These are phyloP conservation scores for Fusarium liriodendri DNA, from an alignment of 2,329 filamentous ascomycete genomes.

Conservation along the genomic window DNA sequence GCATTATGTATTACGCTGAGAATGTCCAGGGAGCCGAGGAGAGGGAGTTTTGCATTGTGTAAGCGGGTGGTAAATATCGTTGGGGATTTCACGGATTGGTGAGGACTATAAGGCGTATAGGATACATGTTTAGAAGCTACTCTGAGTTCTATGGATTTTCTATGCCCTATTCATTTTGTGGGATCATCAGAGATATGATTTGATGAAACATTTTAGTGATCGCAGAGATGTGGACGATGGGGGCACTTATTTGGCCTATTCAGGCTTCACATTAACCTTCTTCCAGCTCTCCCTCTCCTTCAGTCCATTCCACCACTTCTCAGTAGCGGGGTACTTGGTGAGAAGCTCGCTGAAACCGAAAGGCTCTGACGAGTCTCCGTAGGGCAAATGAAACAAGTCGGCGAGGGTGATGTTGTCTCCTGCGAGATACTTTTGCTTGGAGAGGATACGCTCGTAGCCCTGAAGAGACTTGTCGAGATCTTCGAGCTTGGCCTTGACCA, in stretches of 20 bases:
- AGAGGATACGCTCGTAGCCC: constrained; percentile 7
- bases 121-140: not conserved
- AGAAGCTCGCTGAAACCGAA: not conserved
- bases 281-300: constrained; percentile 12
- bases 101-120: not conserved
- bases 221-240: not conserved
- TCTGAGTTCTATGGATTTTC: not conserved
- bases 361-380: not conserved
- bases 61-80: not conserved
- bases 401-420: not conserved
- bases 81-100: rapidly evolving
- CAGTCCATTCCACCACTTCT: not conserved
- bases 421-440: constrained; percentile 3
- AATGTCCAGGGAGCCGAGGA: not conserved
- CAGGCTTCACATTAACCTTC: not conserved
- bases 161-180: not conserved
- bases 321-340: not conserved
- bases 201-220: not conserved
- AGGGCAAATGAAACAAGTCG: constrained; percentile 3
- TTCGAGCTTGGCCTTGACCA: not conserved
- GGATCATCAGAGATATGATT: not conserved
- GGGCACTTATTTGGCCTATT: not conserved
- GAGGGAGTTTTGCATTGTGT: not conserved
- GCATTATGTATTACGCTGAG: not conserved
- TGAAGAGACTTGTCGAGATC: not conserved